Base-by-base conservation (phyloP, 345 rosid species). In the Pistacia atlantica region DNA sequence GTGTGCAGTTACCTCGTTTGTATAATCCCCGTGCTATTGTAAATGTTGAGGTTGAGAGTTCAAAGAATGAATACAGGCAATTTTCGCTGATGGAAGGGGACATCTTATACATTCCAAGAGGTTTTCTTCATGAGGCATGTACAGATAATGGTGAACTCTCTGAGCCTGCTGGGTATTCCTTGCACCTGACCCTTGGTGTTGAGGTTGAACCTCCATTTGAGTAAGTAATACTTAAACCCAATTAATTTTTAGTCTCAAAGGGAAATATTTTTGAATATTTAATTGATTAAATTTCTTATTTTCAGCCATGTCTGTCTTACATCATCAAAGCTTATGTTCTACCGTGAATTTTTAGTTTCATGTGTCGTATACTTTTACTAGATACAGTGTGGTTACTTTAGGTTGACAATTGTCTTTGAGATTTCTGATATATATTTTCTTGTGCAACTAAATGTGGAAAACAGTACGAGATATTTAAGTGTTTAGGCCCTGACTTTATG, bases 171-270 rank as follows among this genome's bases (percentile, higher is more conserved):
- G 83, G 79, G 69, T 84, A 78, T 79, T 88, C 91, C 37, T 80
- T 90, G 55, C 93, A 90, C 65, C 73, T 90, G 52, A 90, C 91
- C 4, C 85, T 88, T 78, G 85, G 88, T 22, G 76, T 90, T 69
- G 93, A 90, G 73, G 87, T 90, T 81, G 93, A 88, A 71, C 87
- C 87, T 77, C 90, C 90, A 25, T 90, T 90, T 72, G 89, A 88
- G 93, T 88, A 82, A 88, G 93, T 85, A 51, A 77, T 58, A 65
- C 14, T 77, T 68, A 31, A 5, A 5, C 1, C 18, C 5, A 16
- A 49, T 49, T 16, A 46, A 3, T 8, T 67, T 42, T 10, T 69
- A 8, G 14, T 49, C 5, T 1, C 2, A 20, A 6, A 13, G 2
- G 16, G 35, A 0, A 68, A 67, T 12, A 67, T n/a, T 2, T 54